Evolutionary conservation across 768 basidiomycete genomes (phyloP), one percentile per base, ranked within the genome.

Genomic region (Psilocybe tampanensis): DNA sequence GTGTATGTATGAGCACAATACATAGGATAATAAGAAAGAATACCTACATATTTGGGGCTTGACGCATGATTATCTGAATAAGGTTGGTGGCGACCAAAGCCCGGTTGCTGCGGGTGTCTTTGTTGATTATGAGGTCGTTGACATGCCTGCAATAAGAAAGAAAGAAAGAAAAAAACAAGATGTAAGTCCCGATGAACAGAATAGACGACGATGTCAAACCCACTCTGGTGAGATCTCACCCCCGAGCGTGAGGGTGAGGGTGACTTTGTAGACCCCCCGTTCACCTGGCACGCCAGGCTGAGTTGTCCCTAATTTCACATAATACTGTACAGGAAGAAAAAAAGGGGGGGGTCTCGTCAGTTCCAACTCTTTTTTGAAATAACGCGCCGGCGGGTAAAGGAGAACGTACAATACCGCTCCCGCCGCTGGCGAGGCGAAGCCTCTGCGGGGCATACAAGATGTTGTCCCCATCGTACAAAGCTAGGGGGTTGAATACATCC

Each of bases 41-140:
- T 1, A 70, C 76, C 24, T 52, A 80, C 82, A 76, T 59, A 33
- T 84, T 83, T 0, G 76, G 72, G 0, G 68, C 74, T 51, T 84
- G 82, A 0, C 81, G 74, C 1, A 85, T 57, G 11, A 85, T 72
- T 1, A 84, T 66, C 44, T 85, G 82, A 0, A 84, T 53, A 1
- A 85, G 61, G 34, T 80, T 85, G 0, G 75, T 72, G 0, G 81
- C 80, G 2, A 72, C 70, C 1, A 67, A 36, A 3, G 74, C 70
- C 22, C 71, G 12, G 36, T 26, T 49, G 61, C 18, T n/a, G 72
- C 63, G 45, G 34, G 24, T 41, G 53, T 53, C 11, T 59, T 51
- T 4, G 42, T 29, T 1, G 33, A 24, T 8, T 12, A 73, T 65
- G 2, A 74, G 56, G 17, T 60, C 60, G 11, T 68, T 60, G 12